Evolutionary conservation across 768 basidiomycete species (phyloP).

Genomic region (Phylloporus sp.): DNA sequence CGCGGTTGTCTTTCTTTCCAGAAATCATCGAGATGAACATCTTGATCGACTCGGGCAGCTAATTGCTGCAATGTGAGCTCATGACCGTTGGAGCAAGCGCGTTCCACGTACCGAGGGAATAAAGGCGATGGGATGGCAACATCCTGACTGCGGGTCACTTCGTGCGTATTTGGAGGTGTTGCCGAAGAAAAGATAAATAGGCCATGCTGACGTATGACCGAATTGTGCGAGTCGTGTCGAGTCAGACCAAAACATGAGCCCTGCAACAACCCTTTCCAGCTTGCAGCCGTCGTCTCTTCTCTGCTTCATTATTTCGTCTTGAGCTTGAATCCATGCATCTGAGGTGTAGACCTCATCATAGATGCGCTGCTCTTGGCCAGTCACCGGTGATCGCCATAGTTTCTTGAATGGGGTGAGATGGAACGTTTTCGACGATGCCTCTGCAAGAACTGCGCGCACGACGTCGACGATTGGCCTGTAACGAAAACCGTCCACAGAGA

Average conservation of each 20-base stretch:
- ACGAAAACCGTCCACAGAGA: no score
- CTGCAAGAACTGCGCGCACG: conserved; percentile 2
- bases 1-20: not conserved
- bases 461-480: no score
- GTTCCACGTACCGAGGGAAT: conserved; percentile 8
- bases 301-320: conserved; percentile 1
- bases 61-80: not conserved
- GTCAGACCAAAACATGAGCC: conserved; percentile 5
- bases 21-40: not conserved
- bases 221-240: conserved; percentile 9
- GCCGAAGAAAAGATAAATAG: not conserved
- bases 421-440: conserved; percentile 8
- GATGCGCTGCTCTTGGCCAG: no score
- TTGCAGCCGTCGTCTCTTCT: not conserved
- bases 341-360: no score
- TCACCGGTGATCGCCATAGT: no score
- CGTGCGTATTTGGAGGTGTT: not conserved
- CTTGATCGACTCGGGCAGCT: conserved; percentile 1
- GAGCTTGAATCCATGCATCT: no score
- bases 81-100: not conserved
- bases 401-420: conserved; percentile 19
- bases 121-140: not conserved
- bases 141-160: not conserved
- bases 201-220: conserved; percentile 13
- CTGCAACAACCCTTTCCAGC: not conserved